phyloP scores from a whole-genome alignment of 306 rosid genomes.

The Lablab purpureus region DNA sequence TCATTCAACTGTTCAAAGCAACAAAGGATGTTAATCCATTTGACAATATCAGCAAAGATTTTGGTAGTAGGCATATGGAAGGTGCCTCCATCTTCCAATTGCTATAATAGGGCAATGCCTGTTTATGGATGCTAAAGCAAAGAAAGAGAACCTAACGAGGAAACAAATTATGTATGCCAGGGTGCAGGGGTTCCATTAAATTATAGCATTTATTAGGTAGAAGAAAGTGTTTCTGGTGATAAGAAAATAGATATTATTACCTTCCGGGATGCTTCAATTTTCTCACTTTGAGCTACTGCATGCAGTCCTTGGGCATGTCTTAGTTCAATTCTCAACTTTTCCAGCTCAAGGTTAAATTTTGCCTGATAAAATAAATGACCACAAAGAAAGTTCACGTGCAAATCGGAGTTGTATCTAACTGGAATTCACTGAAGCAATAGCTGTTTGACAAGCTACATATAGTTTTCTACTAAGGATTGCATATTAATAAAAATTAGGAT shows the following conservation, averaged over 20 bases:
- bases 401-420: neutral
- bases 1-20: slow-evolving; percentile 64
- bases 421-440: slow-evolving; percentile 30
- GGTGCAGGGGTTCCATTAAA: neutral
- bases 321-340: slow-evolving; percentile 86
- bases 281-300: slow-evolving; percentile 83
- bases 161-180: neutral
- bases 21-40: slow-evolving; percentile 45
- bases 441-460: neutral
- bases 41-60: slow-evolving; percentile 11
- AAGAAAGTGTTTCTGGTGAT: slow-evolving; percentile 30
- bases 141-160: neutral
- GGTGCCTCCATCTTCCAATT: slow-evolving; percentile 15
- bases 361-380: slow-evolving; percentile 60
- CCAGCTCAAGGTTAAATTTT: slow-evolving; percentile 75
- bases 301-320: slow-evolving; percentile 90
- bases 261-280: slow-evolving; percentile 75
- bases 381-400: slow-evolving; percentile 26
- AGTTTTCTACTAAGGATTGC: neutral
- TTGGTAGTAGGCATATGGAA: slow-evolving; percentile 15
- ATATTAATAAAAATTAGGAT: slow-evolving; percentile 8
- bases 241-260: slow-evolving; percentile 50
- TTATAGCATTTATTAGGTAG: slow-evolving; percentile 26
- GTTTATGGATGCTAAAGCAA: neutral
- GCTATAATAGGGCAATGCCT: slow-evolving; percentile 18